A percentile compares a stretch with the other conserved stretches of the same genome.
Evolutionary conservation across 192 early-diverging fungal species (phyloP).

Genomic region (Backusella liffmaniae): DNA sequence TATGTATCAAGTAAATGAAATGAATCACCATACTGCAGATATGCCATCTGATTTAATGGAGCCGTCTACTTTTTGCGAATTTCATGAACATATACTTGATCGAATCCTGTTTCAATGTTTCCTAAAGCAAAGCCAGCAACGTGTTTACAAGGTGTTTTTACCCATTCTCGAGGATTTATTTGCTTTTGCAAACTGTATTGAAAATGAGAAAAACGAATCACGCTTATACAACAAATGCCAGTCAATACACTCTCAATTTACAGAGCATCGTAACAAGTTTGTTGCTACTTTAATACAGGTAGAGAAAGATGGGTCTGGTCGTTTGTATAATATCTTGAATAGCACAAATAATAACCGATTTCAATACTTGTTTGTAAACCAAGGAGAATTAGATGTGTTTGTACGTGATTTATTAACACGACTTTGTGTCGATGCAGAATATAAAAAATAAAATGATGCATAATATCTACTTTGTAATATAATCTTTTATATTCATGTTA

Average conservation of each 20-base stretch:
- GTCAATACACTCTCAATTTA: conserved; percentile 33
- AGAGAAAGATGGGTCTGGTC: conserved; percentile 38
- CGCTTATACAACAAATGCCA: conserved; percentile 14
- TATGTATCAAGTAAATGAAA: conserved; percentile 34
- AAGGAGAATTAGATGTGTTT: conserved; percentile 30
- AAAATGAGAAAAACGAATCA: conserved; percentile 15
- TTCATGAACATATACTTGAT: conserved; percentile 48
- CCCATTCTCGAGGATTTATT: conserved; percentile 37
- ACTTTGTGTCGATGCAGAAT: conserved; percentile 34
- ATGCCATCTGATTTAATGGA: conserved; percentile 31
- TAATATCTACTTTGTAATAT: neutral
- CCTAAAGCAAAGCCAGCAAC: conserved; percentile 43
- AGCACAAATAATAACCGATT: conserved; percentile 2
- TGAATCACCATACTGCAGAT: neutral
- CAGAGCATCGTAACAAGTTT: conserved; percentile 31
- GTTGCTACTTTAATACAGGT: conserved; percentile 38
- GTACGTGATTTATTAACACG: conserved; percentile 40
- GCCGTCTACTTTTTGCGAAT: conserved; percentile 37
- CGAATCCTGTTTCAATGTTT: conserved; percentile 46
- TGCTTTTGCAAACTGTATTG: conserved; percentile 1
- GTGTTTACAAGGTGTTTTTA: conserved; percentile 39
- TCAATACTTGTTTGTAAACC: conserved; percentile 18
- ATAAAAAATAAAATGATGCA: conserved; percentile 10
- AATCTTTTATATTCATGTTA: neutral
- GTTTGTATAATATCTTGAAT: conserved; percentile 16